phyloP scores from a whole-genome alignment of 2,329 filamentous ascomycete species.

The Mycosphaerella arachidis region DNA sequence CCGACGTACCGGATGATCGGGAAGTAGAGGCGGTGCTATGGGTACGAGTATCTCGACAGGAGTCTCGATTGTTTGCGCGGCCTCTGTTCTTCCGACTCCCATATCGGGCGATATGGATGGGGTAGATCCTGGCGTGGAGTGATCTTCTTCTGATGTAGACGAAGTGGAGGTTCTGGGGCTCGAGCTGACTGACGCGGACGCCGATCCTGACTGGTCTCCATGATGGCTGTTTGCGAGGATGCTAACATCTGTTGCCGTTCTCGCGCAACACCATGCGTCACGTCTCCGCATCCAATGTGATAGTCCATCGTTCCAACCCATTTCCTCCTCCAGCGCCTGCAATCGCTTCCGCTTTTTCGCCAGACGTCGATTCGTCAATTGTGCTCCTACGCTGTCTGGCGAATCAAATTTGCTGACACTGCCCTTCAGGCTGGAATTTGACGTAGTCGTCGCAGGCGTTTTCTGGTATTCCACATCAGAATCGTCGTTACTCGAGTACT shows the following conservation, averaged over 20 bases:
- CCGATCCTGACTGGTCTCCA: not conserved
- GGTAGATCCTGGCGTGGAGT: constrained; percentile 18
- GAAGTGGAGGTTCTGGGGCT: constrained; percentile 39
- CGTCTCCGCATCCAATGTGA: constrained; percentile 72
- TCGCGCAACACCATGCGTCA: constrained; percentile 80
- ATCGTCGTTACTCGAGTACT: constrained; percentile 34
- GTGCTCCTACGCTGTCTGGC: constrained; percentile 41
- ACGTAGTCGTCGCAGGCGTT: constrained; percentile 3
- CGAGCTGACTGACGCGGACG: constrained; percentile 8
- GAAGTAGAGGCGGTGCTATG: constrained; percentile 67
- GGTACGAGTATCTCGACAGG: constrained; percentile 54
- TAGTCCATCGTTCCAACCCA: constrained; percentile 72
- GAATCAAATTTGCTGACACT: constrained; percentile 41
- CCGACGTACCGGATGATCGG: constrained; percentile 70
- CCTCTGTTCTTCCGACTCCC: not conserved
- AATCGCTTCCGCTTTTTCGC: constrained; percentile 37
- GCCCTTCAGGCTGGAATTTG: constrained; percentile 11
- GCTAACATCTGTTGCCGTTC: constrained; percentile 42
- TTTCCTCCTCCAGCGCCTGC: constrained; percentile 38
- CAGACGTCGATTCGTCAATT: constrained; percentile 27
- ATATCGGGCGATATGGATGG: constrained; percentile 14
- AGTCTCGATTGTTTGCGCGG: not conserved
- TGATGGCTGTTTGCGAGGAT: not conserved
- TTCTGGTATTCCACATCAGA: constrained; percentile 24
- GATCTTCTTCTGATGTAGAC: constrained; percentile 16